Conservation (phyloP, 2,329 filamentous ascomycete genomes). For the Metarhizium rileyi region DNA sequence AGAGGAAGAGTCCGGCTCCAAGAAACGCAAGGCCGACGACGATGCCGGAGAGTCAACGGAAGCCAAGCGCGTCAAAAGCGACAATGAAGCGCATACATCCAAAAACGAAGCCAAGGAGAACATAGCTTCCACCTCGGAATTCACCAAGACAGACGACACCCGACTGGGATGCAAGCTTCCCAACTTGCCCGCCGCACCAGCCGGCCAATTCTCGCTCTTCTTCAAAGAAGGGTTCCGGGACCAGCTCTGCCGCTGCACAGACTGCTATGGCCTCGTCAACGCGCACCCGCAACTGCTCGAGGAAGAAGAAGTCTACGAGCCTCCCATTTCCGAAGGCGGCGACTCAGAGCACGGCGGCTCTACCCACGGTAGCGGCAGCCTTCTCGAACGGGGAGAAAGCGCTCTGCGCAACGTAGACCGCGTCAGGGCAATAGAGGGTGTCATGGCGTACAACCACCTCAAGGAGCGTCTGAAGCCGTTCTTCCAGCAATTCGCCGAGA, state of each 20-base stretch:
- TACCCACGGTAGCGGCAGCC: conserved; percentile 64
- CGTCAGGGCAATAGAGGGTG: conserved; percentile 86
- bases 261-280: conserved; percentile 67
- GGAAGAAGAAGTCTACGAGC: conserved; percentile 90
- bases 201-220: conserved; percentile 68
- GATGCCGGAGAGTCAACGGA: conserved; percentile 27
- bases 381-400: conserved; percentile 87
- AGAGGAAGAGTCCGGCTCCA: conserved; percentile 22
- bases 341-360: conserved; percentile 44
- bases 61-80: conserved; percentile 45
- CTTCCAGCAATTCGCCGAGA: conserved; percentile 87
- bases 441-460: conserved; percentile 96
- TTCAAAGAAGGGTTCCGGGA: conserved; percentile 70
- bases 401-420: conserved; percentile 87
- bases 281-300: conserved; percentile 75
- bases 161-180: conserved; percentile 46
- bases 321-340: conserved; percentile 63
- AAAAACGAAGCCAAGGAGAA: conserved; percentile 1
- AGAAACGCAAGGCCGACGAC: conserved; percentile 59
- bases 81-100: conserved; percentile 12
- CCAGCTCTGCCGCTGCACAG: conserved; percentile 68
- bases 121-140: neutral
- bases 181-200: conserved; percentile 45
- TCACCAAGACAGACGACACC: conserved; percentile 3
- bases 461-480: conserved; percentile 95